These are phyloP conservation scores for Colletotrichum chlorophyti DNA, from an alignment of 2,329 filamentous ascomycete species.

Conservation along the genomic window DNA sequence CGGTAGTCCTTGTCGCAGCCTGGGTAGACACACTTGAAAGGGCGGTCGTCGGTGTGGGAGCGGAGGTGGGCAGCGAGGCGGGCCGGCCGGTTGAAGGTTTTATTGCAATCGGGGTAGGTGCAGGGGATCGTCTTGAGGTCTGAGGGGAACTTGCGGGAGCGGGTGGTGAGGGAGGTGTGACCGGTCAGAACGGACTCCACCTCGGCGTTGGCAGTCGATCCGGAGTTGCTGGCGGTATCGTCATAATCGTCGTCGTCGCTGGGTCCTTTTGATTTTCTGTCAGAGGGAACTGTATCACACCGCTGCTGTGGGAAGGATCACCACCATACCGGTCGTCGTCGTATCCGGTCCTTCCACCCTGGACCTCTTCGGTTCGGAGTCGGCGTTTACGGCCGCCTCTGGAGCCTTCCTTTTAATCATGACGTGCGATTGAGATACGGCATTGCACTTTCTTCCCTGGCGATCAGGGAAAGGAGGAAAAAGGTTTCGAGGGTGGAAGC, in stretches of 20 bases:
- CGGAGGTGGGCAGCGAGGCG: slow-evolving; percentile 81
- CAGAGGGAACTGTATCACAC: slow-evolving; percentile 2
- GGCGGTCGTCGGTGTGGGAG: slow-evolving; percentile 85
- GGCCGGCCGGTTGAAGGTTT: slow-evolving; percentile 87
- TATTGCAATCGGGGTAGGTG: slow-evolving; percentile 75
- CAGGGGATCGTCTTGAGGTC: slow-evolving; percentile 81
- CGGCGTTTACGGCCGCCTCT: slow-evolving; percentile 1
- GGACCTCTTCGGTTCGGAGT: slow-evolving; percentile 10
- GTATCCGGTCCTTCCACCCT: slow-evolving; percentile 4
- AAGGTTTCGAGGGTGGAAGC: neutral
- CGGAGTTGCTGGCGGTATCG: slow-evolving; percentile 28
- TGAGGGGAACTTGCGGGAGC: slow-evolving; percentile 63
- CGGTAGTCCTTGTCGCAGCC: slow-evolving; percentile 85
- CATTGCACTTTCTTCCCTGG: slow-evolving; percentile 17
- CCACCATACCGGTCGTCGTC: slow-evolving; percentile 14
- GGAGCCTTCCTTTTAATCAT: slow-evolving; percentile 29
- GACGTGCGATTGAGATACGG: slow-evolving; percentile 2
- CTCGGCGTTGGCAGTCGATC: slow-evolving; percentile 24
- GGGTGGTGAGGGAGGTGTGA: slow-evolving; percentile 26
- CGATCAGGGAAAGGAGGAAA: neutral
- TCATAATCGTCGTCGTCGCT: slow-evolving; percentile 29
- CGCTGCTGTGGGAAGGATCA: neutral
- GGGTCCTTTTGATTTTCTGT: slow-evolving; percentile 6
- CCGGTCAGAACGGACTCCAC: slow-evolving; percentile 27
- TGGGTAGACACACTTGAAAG: slow-evolving; percentile 74